phyloP scores from a whole-genome alignment of 2,329 filamentous ascomycete genomes.

The Geosmithia putterillii region DNA sequence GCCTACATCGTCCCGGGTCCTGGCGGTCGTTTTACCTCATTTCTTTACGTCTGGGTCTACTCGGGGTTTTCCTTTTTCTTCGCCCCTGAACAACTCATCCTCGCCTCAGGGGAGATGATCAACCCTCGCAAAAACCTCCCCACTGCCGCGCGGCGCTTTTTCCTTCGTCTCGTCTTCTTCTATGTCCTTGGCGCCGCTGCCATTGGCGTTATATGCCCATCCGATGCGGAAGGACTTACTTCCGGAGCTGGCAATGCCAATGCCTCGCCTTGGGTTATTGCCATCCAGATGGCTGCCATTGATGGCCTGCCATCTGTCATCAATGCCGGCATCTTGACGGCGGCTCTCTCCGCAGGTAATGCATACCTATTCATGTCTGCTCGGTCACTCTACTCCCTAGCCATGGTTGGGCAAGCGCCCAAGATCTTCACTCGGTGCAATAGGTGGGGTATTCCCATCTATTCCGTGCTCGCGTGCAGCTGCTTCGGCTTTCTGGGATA shows the following conservation, averaged over 20 bases:
- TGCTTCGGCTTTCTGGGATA: conserved; percentile 48
- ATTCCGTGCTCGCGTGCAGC: conserved; percentile 3
- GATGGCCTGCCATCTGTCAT: conserved; percentile 49
- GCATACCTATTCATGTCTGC: conserved; percentile 45
- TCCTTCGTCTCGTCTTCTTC: conserved; percentile 38
- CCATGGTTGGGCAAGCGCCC: conserved; percentile 39
- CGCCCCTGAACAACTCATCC: conserved; percentile 31
- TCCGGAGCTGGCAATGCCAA: conserved; percentile 11
- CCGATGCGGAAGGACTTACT: conserved; percentile 15
- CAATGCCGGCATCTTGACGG: conserved; percentile 40
- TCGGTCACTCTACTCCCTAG: conserved; percentile 42
- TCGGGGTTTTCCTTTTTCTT: conserved; percentile 40
- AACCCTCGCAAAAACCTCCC: conserved; percentile 34
- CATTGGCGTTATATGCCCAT: conserved; percentile 19
- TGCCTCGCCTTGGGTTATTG: conserved; percentile 51
- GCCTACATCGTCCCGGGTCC: conserved; percentile 22
- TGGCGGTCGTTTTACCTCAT: conserved; percentile 41
- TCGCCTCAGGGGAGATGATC: conserved; percentile 35
- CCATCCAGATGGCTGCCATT: conserved; percentile 49
- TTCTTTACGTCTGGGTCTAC: conserved; percentile 39
- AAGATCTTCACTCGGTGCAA: conserved; percentile 8
- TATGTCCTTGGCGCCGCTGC: conserved; percentile 30
- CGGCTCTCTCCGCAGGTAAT: conserved; percentile 39
- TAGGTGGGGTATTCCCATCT: conserved; percentile 11
- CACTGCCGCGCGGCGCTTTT: conserved; percentile 35